A percentile compares a stretch with the other conserved stretches of the same genome.
These are phyloP conservation scores for Datisca glomerata DNA, from an alignment of 306 rosid genomes.

Conservation along the genomic window DNA sequence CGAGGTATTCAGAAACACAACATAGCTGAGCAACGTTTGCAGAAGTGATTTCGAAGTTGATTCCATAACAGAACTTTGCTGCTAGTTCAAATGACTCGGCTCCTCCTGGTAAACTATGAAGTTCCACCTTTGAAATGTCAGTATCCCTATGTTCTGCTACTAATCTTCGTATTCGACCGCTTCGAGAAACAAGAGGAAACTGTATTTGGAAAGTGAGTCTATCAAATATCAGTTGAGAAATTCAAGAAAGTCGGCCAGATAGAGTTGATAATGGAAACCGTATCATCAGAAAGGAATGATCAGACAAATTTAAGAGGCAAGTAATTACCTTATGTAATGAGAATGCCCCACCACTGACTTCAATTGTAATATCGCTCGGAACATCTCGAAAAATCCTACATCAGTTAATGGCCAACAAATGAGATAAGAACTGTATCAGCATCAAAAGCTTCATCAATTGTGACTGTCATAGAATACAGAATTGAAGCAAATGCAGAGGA, in stretches of 20 bases:
- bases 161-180: conserved; percentile 78
- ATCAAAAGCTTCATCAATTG: too few species aligned
- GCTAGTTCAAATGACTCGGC: conserved; percentile 87
- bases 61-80: conserved; percentile 93
- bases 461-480: too few species aligned
- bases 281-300: too few species aligned
- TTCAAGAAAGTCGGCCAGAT: neutral
- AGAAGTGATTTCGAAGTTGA: conserved; percentile 88
- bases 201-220: conserved; percentile 26
- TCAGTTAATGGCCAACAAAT: conserved; percentile 16
- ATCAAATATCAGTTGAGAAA: conserved; percentile 2
- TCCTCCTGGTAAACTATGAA: conserved; percentile 84
- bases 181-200: conserved; percentile 98
- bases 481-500: too few species aligned
- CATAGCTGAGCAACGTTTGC: conserved; percentile 80
- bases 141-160: conserved; percentile 94
- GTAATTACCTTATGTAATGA: conserved; percentile 71
- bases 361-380: conserved; percentile 86
- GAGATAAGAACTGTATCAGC: neutral
- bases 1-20: conserved; percentile 80
- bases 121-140: conserved; percentile 87
- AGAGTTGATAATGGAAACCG: neutral
- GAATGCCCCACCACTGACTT: conserved; percentile 67
- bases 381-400: conserved; percentile 98
- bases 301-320: too few species aligned